Evolutionary conservation across 306 rosid genomes (phyloP).

Genomic region (Alnus glutinosa): DNA sequence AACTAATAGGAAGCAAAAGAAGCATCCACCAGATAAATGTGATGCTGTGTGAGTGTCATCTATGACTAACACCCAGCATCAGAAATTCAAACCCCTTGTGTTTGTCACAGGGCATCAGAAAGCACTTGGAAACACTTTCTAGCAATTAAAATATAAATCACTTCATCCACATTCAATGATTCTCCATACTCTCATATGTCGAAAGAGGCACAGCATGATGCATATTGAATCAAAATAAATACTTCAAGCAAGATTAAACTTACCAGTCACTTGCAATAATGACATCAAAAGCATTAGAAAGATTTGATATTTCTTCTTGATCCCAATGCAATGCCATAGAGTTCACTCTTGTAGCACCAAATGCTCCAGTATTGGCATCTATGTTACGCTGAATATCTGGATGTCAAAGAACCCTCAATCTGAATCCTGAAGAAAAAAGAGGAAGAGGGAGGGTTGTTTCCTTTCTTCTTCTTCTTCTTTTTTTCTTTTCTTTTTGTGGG

Average conservation of each 20-base stretch:
- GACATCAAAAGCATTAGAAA: slow-evolving; percentile 60
- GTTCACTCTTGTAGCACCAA: slow-evolving; percentile 74
- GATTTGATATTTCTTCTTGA: slow-evolving; percentile 51
- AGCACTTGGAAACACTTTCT: not conserved
- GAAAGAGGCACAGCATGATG: slow-evolving; percentile 8
- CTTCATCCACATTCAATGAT: slow-evolving; percentile 14
- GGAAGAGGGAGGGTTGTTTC: not conserved
- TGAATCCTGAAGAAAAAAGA: slow-evolving; percentile 5
- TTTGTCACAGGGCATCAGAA: not conserved
- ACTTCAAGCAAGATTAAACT: slow-evolving; percentile 26
- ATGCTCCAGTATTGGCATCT: slow-evolving; percentile 65
- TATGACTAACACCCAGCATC: slow-evolving; percentile 5
- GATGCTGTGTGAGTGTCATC: slow-evolving; percentile 1
- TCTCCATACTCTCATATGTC: not conserved
- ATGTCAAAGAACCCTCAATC: slow-evolving; percentile 35
- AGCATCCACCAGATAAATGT: slow-evolving; percentile 28
- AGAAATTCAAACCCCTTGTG: slow-evolving; percentile 13
- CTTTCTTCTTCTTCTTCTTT: too few species aligned
- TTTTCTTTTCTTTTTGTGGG: too few species aligned
- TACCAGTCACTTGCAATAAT: slow-evolving; percentile 85
- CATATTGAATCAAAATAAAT: slow-evolving; percentile 5
- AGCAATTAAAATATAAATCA: slow-evolving; percentile 15
- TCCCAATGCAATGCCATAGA: slow-evolving; percentile 85
- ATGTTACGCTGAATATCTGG: slow-evolving; percentile 83
- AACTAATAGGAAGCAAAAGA: slow-evolving; percentile 11